Conservation (phyloP, 257 asterid genomes). For the Solanum rostratum region DNA sequence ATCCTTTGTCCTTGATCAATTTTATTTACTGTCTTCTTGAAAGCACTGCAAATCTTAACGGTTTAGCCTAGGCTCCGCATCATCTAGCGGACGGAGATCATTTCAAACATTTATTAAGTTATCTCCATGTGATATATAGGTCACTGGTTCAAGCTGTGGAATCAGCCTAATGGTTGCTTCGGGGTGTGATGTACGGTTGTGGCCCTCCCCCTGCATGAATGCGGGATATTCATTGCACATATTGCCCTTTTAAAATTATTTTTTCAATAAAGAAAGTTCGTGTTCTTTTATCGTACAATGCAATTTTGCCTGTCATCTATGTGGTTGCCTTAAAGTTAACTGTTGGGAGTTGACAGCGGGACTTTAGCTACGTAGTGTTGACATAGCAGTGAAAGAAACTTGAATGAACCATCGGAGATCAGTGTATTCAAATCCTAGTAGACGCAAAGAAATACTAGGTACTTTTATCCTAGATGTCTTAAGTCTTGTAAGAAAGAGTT, state of each 20-base stretch:
- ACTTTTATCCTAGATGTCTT: background rate
- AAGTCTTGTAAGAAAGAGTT: background rate
- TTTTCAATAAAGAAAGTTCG: background rate
- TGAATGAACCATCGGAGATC: constrained; percentile 21
- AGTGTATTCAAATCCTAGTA: background rate
- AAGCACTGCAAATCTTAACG: background rate
- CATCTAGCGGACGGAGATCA: background rate
- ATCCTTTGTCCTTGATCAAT: background rate
- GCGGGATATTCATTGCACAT: background rate
- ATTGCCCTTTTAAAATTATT: background rate
- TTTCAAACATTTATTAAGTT: background rate
- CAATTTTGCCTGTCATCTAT: background rate
- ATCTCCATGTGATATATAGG: background rate
- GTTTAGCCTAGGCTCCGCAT: background rate
- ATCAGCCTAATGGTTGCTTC: background rate
- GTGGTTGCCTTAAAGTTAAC: background rate
- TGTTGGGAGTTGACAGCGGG: background rate
- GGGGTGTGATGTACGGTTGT: background rate
- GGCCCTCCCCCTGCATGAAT: background rate
- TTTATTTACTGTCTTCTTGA: background rate
- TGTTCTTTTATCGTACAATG: background rate
- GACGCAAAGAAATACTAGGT: background rate
- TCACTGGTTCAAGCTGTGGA: background rate
- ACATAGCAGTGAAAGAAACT: constrained; percentile 5
- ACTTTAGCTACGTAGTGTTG: background rate